Evolutionary conservation across 2,329 filamentous ascomycete species (phyloP).

Genomic region (Clathrospora elynae): DNA sequence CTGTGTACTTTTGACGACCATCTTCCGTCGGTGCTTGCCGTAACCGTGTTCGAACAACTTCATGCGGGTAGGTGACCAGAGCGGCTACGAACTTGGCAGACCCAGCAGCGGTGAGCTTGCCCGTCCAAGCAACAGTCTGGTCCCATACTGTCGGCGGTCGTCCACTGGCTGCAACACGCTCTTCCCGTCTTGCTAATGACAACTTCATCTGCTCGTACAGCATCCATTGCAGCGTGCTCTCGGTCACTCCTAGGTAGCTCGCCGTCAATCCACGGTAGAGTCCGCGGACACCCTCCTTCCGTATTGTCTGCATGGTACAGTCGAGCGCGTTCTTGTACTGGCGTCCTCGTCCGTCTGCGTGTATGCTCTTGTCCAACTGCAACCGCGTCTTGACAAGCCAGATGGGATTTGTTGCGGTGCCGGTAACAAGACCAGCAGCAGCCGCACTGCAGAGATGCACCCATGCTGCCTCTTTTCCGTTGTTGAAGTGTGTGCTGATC

Average conservation of each 20-base stretch:
- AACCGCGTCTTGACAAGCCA: slow-evolving; percentile 95
- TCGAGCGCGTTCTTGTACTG: slow-evolving; percentile 88
- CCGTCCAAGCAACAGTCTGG: slow-evolving; percentile 74
- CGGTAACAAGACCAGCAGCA: slow-evolving; percentile 79
- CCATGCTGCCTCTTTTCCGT: slow-evolving; percentile 70
- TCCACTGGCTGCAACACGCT: slow-evolving; percentile 60
- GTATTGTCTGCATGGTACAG: slow-evolving; percentile 80
- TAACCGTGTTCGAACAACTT: slow-evolving; percentile 83
- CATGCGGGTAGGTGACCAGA: slow-evolving; percentile 87
- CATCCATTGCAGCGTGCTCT: slow-evolving; percentile 91
- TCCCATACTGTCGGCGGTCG: slow-evolving; percentile 73
- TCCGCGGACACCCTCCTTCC: slow-evolving; percentile 78
- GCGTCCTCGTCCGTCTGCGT: slow-evolving; percentile 63
- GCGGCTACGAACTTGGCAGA: slow-evolving; percentile 85
- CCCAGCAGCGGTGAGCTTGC: slow-evolving; percentile 78
- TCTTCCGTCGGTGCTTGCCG: slow-evolving; percentile 79
- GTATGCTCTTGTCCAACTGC: slow-evolving; percentile 86
- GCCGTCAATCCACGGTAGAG: slow-evolving; percentile 91
- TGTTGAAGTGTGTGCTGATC: slow-evolving; percentile 74
- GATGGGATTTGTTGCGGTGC: slow-evolving; percentile 92
- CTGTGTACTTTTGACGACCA: slow-evolving; percentile 81
- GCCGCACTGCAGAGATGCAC: slow-evolving; percentile 80
- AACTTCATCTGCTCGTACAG: slow-evolving; percentile 92
- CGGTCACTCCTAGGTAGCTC: slow-evolving; percentile 87
- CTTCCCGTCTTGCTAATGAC: slow-evolving; percentile 68